A percentile compares a stretch with the other conserved stretches of the same genome.
Conservation (phyloP, 805 yeast species). For the Candida alai region DNA sequence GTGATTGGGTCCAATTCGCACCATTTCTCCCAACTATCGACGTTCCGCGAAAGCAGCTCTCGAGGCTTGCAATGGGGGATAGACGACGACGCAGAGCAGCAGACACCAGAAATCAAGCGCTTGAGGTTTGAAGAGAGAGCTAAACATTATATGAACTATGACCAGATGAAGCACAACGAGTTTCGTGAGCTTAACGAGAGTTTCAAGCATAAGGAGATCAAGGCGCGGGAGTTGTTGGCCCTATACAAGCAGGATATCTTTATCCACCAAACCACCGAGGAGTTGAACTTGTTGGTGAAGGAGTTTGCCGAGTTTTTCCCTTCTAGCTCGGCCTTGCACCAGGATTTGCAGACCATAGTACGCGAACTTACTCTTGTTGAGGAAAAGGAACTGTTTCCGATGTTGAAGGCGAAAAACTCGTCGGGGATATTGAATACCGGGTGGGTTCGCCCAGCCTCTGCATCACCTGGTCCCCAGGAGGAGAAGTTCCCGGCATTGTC, state of each 20-base stretch:
- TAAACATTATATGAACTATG: constrained; percentile 65
- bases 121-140: constrained; percentile 81
- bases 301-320: constrained; percentile 61
- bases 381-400: constrained; percentile 46
- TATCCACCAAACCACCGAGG: constrained; percentile 35
- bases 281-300: constrained; percentile 52
- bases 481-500: constrained; percentile 35
- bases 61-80: constrained; percentile 12
- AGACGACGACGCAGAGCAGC: constrained; percentile 23
- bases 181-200: constrained; percentile 49
- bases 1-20: constrained; percentile 36
- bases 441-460: constrained; percentile 9
- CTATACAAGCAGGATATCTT: constrained; percentile 49
- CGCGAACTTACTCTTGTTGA: constrained; percentile 17
- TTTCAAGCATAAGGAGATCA: constrained; percentile 43
- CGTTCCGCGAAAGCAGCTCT: constrained; percentile 33
- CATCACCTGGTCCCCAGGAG: constrained; percentile 8
- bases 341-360: constrained; percentile 26
- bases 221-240: constrained; percentile 45
- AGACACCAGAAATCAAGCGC: constrained; percentile 45
- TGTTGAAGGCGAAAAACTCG: constrained; percentile 29
- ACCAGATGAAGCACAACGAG: constrained; percentile 39
- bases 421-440: constrained; percentile 8
- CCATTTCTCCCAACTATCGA: constrained; percentile 61
- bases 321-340: constrained; percentile 39